Conservation (phyloP, 495 filamentous ascomycete genomes). For the Apiosordaria backusii region DNA sequence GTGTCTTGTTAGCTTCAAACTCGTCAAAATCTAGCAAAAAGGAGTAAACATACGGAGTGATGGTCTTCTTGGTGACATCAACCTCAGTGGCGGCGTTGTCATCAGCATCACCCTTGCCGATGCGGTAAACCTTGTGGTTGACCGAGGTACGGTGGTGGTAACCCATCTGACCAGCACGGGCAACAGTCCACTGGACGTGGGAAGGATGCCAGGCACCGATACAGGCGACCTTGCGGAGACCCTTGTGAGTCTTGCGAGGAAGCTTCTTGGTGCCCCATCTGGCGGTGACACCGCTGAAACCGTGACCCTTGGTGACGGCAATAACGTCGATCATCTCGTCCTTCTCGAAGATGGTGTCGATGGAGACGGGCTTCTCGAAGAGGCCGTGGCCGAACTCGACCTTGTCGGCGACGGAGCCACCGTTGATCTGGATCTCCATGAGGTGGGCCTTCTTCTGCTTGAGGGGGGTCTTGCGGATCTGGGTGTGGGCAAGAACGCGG, state of each 20-base stretch:
- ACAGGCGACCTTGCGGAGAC: conserved; percentile 99
- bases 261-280: conserved; percentile 99
- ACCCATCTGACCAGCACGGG: conserved; percentile 98
- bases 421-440: conserved; percentile 99
- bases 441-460: conserved; percentile 99
- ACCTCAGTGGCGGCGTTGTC: conserved; percentile 92
- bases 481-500: conserved; percentile 97
- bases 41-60: conserved; percentile 82
- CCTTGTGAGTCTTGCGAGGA: conserved; percentile 99
- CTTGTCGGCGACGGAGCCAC: conserved; percentile 91
- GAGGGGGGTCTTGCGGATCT: conserved; percentile 97
- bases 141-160: conserved; percentile 99
- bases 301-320: conserved; percentile 99
- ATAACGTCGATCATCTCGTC: conserved; percentile 99
- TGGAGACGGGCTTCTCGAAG: conserved; percentile 96
- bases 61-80: conserved; percentile 97
- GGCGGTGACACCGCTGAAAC: conserved; percentile 93
- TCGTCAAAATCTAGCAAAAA: not conserved
- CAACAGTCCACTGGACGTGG: conserved; percentile 99
- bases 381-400: conserved; percentile 89
- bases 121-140: conserved; percentile 99
- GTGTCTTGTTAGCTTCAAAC: conserved; percentile 23
- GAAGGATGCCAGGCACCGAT: conserved; percentile 99
- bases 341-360: conserved; percentile 96
- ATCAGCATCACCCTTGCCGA: conserved; percentile 85